Conservation (phyloP, 2,329 filamentous ascomycete species). For the Venturia aucupariae region DNA sequence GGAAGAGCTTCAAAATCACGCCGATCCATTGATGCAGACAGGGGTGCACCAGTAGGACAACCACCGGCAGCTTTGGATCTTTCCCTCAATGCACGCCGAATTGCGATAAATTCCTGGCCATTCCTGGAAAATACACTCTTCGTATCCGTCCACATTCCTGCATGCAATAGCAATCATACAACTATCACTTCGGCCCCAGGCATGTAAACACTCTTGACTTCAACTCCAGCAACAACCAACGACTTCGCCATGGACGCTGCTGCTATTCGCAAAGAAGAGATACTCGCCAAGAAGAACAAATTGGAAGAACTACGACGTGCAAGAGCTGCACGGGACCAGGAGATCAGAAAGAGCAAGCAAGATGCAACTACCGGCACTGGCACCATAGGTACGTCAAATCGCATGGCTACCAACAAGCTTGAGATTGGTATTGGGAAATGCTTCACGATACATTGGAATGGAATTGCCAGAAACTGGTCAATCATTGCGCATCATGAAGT, state of each 20-base stretch:
- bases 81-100: background rate
- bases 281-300: conserved; percentile 91
- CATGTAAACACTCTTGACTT: conserved; percentile 1
- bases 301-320: conserved; percentile 93
- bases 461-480: background rate
- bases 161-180: background rate
- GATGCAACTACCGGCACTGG: conserved; percentile 37
- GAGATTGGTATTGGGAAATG: background rate
- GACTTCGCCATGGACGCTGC: conserved; percentile 41
- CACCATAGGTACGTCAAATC: background rate
- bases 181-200: background rate
- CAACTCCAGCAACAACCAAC: background rate
- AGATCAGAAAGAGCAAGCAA: conserved; percentile 60
- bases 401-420: background rate
- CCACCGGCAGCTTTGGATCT: background rate
- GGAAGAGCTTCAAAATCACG: conserved; percentile 1
- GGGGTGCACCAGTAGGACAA: background rate
- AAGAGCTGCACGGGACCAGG: conserved; percentile 71
- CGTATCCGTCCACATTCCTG: background rate
- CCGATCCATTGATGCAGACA: background rate
- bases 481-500: background rate
- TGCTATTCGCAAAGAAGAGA: conserved; percentile 78
- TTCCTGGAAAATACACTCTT: background rate
- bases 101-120: background rate
- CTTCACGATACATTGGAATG: background rate